Conservation (phyloP, 306 rosid genomes). For the Quercus engelmannii region DNA sequence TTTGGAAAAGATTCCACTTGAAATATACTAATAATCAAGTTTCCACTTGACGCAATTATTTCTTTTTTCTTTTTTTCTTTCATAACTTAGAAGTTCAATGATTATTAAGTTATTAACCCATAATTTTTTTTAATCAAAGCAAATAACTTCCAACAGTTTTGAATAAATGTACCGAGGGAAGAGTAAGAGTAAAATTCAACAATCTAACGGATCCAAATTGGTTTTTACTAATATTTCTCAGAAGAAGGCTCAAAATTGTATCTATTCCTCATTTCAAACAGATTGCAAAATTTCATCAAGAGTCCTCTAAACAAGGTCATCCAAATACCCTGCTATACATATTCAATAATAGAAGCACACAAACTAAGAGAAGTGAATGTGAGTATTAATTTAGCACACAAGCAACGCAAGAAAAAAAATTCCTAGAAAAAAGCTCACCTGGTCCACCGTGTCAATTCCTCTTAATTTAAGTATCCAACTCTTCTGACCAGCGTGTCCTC, state of each 20-base stretch:
- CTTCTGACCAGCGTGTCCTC: conserved; percentile 78
- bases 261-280: background rate
- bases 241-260: background rate
- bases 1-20: background rate
- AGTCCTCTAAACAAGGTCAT: background rate
- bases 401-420: background rate
- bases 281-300: background rate
- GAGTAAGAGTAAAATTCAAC: background rate
- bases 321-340: background rate
- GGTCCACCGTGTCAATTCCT: conserved; percentile 68
- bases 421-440: conserved; percentile 33
- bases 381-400: background rate
- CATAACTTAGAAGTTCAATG: background rate
- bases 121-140: background rate
- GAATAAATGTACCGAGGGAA: background rate
- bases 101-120: background rate
- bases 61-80: background rate
- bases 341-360: background rate
- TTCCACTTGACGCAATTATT: background rate
- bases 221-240: background rate
- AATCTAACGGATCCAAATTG: background rate
- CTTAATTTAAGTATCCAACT: conserved; percentile 77
- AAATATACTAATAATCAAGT: background rate
- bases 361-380: background rate
- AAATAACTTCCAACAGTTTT: background rate